These are phyloP conservation scores for Colletotrichum sp. DNA, from an alignment of 2,329 filamentous ascomycete species.

Conservation along the genomic window DNA sequence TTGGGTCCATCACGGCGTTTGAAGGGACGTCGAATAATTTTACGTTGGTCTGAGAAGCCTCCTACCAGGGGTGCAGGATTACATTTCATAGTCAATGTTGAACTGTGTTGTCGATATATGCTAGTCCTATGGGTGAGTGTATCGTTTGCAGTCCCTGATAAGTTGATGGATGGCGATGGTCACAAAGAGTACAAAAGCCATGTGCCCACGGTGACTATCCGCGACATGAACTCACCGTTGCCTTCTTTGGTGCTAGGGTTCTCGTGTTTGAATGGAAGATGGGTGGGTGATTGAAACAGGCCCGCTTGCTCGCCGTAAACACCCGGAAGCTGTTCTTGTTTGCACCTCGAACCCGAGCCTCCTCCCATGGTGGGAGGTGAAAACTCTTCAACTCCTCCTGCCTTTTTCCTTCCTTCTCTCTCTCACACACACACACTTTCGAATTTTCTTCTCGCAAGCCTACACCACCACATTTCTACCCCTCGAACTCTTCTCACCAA, in stretches of 20 bases:
- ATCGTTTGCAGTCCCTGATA: background rate
- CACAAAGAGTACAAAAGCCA: background rate
- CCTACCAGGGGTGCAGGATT: background rate
- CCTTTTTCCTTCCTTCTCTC: background rate
- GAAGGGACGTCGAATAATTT: constrained; percentile 69
- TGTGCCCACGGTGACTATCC: background rate
- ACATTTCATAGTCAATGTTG: background rate
- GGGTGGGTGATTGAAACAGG: background rate
- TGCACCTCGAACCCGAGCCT: background rate
- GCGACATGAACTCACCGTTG: background rate
- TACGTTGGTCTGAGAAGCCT: constrained; percentile 30
- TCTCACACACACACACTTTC: background rate
- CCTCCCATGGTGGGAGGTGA: background rate
- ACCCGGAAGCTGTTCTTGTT: background rate
- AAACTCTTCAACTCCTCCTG: background rate
- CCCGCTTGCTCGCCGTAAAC: background rate
- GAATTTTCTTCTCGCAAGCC: background rate
- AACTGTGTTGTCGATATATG: background rate
- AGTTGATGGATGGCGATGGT: background rate
- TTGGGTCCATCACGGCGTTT: constrained; percentile 69
- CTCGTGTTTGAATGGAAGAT: background rate
- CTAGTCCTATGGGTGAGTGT: background rate
- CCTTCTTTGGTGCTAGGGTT: background rate
- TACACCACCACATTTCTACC: background rate
- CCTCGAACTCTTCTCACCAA: background rate